Evolutionary conservation across 2,329 filamentous ascomycete genomes (phyloP), one percentile per base, ranked within the genome.

Genomic region (Saccharata proteae): DNA sequence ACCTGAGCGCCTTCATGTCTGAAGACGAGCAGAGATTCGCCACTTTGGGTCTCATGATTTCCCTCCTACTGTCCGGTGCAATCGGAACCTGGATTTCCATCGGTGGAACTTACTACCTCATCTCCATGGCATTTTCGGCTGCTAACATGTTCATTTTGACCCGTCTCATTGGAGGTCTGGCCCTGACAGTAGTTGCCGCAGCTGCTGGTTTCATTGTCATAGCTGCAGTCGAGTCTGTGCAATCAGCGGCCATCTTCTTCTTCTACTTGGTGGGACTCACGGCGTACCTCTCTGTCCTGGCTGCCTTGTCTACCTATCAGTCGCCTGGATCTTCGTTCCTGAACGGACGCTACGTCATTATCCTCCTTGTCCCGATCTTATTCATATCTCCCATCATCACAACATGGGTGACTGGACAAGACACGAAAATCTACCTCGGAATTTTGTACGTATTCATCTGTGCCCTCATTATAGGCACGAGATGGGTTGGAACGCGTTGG

Each of bases 11-110:
- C 1, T 67, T 58, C 37, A 75, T 77, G 71, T 46, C 47, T 3
- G 46, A 55, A 5, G 48, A 57, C 1, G 56, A 67, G 18, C 59
- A 67, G 36, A 56, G 65, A 17, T 65, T 62, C 40, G 71, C 70
- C 2, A 73, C 71, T 1, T 61, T 65, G 30, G 72, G 69, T 2
- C 48, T 77, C 23, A 65, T 77, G 57, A 65, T 70, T 9, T 67
- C 71, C 2, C 55, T 76, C 6, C 50, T 77, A 9, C 54, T 76
- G 15, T 72, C 69, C 6, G 71, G 71, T 23, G 72, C 66, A 5
- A 67, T 75, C 27, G 71, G 71, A 15, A 73, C 71, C 5, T 76
- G 70, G 71, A 72, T 76, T 23, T 69, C 69, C 5, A 71, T 69
- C 34, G 69, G 69, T 16, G 73, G 72, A 2, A 70, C 68, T 18